Evolutionary conservation across 768 basidiomycete genomes (phyloP), one percentile per base, ranked within the genome.

Genomic region (Lyophyllum decastes): DNA sequence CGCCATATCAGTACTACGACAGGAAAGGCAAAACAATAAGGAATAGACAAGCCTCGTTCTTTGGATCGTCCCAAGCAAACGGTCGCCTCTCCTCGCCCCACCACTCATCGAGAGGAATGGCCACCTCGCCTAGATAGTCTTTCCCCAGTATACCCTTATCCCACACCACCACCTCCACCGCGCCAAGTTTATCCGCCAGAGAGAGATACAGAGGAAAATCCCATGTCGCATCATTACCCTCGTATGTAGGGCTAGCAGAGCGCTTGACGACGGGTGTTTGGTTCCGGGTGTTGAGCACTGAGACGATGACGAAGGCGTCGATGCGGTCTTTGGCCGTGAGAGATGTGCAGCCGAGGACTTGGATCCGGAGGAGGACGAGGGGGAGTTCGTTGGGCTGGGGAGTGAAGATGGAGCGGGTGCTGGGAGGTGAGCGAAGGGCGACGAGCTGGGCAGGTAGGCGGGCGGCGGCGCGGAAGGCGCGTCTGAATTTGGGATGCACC

Each of bases 41-140:
- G n/a, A n/a, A n/a, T n/a, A n/a, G 8, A 75, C 84, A 25, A 33
- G 91, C 94, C 72, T 83, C 81, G 66, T 95, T 93, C 19, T 72
- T 76, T 8, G 77, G 71, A 43, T 89, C 84, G 46, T 84, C 80
- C 73, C 83, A 94, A 12, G 66, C 81, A 58, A 78, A 82, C 0
- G 33, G 30, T 10, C 30, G 30, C 30, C 30, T 4, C 30, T 19
- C 25, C 70, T 74, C 30, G 22, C 51, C 54, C 35, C 65, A 97
- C 93, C 93, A 96, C 34, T 90, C 85, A 19, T 87, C 87, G 19
- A 96, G 68, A 0, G 85, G 82, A 7, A 98, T 62, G 0, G 88
- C 82, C 6, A 84, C 82, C 72, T 99, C 96, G 16, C 97, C 96
- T 17, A 99, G 80, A 70, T 97, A 99, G 45, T 98, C 96, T 74